Base-by-base conservation (phyloP, 2,329 filamentous ascomycete genomes). In the Aureobasidium sp. region DNA sequence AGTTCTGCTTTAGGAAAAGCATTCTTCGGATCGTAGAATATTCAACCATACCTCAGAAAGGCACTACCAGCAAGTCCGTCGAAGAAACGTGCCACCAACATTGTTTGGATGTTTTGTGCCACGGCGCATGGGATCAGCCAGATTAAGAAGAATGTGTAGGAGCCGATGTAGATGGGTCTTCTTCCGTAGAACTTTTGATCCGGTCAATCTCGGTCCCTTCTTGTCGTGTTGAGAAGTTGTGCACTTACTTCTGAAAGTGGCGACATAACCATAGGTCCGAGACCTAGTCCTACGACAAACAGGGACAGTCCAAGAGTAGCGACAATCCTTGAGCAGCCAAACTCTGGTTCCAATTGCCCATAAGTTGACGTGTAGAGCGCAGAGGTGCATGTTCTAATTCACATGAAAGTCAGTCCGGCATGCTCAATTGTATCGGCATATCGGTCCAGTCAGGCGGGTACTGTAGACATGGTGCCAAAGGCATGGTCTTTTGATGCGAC, bases 361-460 rank as follows among this genome's bases (percentile, higher is more conserved):
- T 96, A 97, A 0, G 89, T 94, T 13, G 85, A 84, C 0, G 91
- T 93, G 74, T 97, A 96, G 68, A 96, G 85, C n/a, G 91, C 94
- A 51, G 88, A 92, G 1, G 89, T 85, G 71, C 87, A 91, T 9
- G 91, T 96, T 37, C 54, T 58, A 25, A 3, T 44, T 45, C 27
- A 53, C 9, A 54, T 21, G 25, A 25, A 7, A 21, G 51, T 55
- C 39, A 55, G 51, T 34, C 7, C 25, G 44, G 30, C 44, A 47
- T 47, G 5, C 25, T 47, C 34, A 34, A 14, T 13, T 9, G 25
- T 29, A 11, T 44, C 37, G 29, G 29, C 14, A 9, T 21, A 16
- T 34, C 29, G 47, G 47, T 9, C 34, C 29, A 34, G 32, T 9
- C 2, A 29, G 34, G 34, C 21, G 21, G 21, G 16, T 34, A 34